Evolutionary conservation across 257 asterid species (phyloP).

Genomic region (Capsicum pubescens): DNA sequence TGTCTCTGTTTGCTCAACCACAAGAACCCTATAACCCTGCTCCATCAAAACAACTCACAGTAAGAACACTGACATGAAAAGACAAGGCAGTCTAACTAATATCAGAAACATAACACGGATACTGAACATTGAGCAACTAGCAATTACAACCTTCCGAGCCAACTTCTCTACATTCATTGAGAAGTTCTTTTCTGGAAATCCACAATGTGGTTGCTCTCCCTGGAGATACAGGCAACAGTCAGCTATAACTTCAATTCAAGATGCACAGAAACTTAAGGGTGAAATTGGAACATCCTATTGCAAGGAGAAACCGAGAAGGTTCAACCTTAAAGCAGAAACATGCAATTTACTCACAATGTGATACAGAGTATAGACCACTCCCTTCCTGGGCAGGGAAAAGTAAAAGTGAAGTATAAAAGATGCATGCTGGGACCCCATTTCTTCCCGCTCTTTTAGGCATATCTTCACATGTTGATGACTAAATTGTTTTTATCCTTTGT

Average conservation of each 20-base stretch:
- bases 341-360: neutral
- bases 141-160: slow-evolving; percentile 73
- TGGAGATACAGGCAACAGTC: slow-evolving; percentile 40
- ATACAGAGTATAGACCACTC: neutral
- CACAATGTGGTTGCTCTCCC: slow-evolving; percentile 99
- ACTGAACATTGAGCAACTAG: slow-evolving; percentile 22
- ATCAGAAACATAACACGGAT: neutral
- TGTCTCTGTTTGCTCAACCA: slow-evolving; percentile 98
- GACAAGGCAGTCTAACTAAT: slow-evolving; percentile 23
- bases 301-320: neutral
- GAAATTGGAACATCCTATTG: neutral
- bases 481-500: neutral
- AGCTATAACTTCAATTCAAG: neutral
- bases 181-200: slow-evolving; percentile 97
- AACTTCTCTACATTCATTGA: slow-evolving; percentile 82
- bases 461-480: slow-evolving; percentile 20
- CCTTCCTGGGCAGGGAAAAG: neutral
- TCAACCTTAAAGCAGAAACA: slow-evolving; percentile 14
- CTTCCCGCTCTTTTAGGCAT: neutral
- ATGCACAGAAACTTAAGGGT: slow-evolving; percentile 1
- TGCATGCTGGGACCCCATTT: neutral
- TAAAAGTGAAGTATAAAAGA: slow-evolving; percentile 13
- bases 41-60: slow-evolving; percentile 35
- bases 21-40: slow-evolving; percentile 96
- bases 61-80: slow-evolving; percentile 28